A percentile compares a stretch with the other conserved stretches of the same genome.
Evolutionary conservation across 257 asterid genomes (phyloP).

Genomic region (Solanum ahanhuiri): DNA sequence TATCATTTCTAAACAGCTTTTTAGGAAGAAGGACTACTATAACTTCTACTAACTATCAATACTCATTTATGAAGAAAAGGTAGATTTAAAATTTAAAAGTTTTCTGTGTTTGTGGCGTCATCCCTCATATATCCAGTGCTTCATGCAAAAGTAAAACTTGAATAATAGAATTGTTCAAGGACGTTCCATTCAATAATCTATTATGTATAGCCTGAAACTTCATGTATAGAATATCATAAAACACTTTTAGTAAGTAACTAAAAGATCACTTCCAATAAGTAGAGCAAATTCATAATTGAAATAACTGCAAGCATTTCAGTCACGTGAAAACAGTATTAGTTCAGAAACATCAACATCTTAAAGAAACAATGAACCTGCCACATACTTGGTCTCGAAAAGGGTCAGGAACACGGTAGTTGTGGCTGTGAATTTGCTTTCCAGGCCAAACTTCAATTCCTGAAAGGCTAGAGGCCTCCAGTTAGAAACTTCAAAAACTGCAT

Average conservation of each 20-base stretch:
- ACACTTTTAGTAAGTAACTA: neutral
- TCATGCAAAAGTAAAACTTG: neutral
- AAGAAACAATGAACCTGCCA: slow-evolving; percentile 22
- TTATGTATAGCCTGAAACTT: neutral
- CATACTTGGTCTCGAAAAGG: slow-evolving; percentile 75
- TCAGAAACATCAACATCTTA: neutral
- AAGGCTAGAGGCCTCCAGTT: neutral
- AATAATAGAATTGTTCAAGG: neutral
- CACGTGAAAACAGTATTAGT: neutral
- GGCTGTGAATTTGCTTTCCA: slow-evolving; percentile 91
- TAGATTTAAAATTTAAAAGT: neutral
- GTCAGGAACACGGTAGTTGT: slow-evolving; percentile 88
- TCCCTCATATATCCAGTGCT: neutral
- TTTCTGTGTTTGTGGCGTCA: neutral
- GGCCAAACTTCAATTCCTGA: slow-evolving; percentile 87
- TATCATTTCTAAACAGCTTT: neutral
- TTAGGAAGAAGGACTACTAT: neutral
- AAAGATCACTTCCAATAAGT: neutral
- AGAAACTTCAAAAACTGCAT: neutral
- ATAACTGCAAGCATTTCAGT: neutral
- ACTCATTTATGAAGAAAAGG: neutral
- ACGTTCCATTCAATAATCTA: neutral
- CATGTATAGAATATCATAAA: neutral
- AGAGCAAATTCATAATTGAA: neutral
- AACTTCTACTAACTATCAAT: neutral